Evolutionary conservation across 2,329 filamentous ascomycete genomes (phyloP).

Genomic region (Mycosphaerella sp.): DNA sequence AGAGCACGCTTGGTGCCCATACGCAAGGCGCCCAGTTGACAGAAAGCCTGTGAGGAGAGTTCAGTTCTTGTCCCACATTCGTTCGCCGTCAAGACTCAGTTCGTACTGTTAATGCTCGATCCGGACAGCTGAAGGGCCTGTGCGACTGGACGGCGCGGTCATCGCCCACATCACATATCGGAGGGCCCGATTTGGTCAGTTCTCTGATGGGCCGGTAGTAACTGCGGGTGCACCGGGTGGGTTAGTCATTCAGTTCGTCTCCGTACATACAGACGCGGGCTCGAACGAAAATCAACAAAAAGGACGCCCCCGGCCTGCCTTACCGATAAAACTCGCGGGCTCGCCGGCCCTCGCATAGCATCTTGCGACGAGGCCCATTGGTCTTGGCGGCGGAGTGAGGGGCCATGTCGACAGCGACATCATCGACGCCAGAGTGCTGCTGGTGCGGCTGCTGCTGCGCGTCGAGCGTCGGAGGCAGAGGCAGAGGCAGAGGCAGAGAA

Average conservation of each 20-base stretch:
- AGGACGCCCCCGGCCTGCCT: slow-evolving; percentile 10
- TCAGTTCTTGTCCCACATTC: not conserved
- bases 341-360: slow-evolving; percentile 25
- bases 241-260: no score
- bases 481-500: no score
- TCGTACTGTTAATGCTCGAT: slow-evolving; percentile 23
- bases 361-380: slow-evolving; percentile 13
- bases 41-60: slow-evolving; percentile 35
- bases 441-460: no score
- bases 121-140: slow-evolving; percentile 27
- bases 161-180: slow-evolving; percentile 26
- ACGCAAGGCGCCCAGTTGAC: slow-evolving; percentile 49
- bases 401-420: slow-evolving; percentile 13
- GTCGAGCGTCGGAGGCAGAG: slow-evolving; percentile 2
- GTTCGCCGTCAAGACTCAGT: not conserved
- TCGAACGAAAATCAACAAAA: not conserved
- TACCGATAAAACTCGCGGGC: slow-evolving; percentile 32
- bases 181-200: slow-evolving; percentile 26
- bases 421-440: slow-evolving; percentile 9
- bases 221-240: slow-evolving; percentile 1
- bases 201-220: slow-evolving; percentile 29
- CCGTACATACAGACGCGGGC: no score
- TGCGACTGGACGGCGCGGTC: slow-evolving; percentile 21
- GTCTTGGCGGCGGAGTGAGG: slow-evolving; percentile 6
- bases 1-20: slow-evolving; percentile 46